A percentile compares a stretch with the other conserved stretches of the same genome.
Evolutionary conservation across 2,329 filamentous ascomycete species (phyloP).

Genomic region (Diaporthe ilicicola): DNA sequence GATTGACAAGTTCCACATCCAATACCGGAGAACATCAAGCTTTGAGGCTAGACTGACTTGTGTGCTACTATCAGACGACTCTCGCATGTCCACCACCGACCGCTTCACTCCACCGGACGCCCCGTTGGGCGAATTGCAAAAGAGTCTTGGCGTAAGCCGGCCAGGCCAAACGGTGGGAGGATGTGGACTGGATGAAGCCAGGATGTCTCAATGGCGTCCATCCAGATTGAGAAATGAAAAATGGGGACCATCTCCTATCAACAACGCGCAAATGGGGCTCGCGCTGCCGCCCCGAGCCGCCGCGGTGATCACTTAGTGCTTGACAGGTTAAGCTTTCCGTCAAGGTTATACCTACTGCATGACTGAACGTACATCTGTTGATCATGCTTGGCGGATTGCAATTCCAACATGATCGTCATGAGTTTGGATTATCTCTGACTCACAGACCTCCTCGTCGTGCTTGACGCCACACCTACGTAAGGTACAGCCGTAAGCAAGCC

Average conservation of each 20-base stretch:
- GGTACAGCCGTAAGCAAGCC: no score
- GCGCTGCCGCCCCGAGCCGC: slow-evolving; percentile 10
- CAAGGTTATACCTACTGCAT: slow-evolving; percentile 14
- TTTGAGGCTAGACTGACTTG: background rate
- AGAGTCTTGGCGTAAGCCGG: background rate
- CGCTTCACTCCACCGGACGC: background rate
- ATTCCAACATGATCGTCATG: background rate
- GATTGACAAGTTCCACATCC: background rate
- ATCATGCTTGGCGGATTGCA: background rate
- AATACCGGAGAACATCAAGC: background rate
- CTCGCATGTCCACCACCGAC: background rate
- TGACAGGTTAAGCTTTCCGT: background rate
- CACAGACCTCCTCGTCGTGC: no score
- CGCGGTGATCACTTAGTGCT: slow-evolving; percentile 4
- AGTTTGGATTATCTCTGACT: background rate
- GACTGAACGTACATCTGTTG: background rate
- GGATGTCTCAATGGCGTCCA: background rate
- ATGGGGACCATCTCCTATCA: background rate
- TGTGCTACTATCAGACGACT: background rate
- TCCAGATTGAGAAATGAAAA: slow-evolving; percentile 10
- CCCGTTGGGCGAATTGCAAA: background rate
- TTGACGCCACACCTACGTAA: no score
- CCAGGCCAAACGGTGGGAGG: background rate
- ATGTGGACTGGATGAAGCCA: slow-evolving; percentile 15
- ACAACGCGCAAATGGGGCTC: background rate